Evolutionary conservation across 495 filamentous ascomycete species (phyloP), one percentile per base, ranked within the genome.

Genomic region (Annulohypoxylon nitens): DNA sequence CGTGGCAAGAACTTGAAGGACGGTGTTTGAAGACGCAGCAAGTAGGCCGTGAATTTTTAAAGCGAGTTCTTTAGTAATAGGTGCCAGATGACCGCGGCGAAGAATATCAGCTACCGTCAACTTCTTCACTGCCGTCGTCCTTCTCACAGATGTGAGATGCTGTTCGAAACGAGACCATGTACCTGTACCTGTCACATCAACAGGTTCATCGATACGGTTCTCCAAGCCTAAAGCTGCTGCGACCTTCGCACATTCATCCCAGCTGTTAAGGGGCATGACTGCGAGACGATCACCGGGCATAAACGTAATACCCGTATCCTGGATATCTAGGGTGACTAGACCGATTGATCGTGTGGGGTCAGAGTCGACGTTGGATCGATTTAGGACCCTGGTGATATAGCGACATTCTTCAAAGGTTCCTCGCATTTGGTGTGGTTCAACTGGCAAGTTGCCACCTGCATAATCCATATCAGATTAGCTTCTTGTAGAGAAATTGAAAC

Each of bases 391-490:
- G 3, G 83, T 83, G 37, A 70, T 74, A 67, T 86, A 85, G 23
- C 85, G 81, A 60, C 84, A 86, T 71, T 87, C 84, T 63, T 86
- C 83, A 63, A 86, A 87, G 4, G 79, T 84, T 3, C 85, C 84
- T 53, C 85, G 81, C 82, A 86, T 85, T 61, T 86, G 78, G 64
- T 86, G 80, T 2, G 85, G 83, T 54, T 86, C 83, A 6, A 85
- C 76, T 8, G 76, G 58, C 47, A 86, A 76, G 12, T 72, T 69
- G 6, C 82, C 79, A 16, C 74, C 70, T 76, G 53, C 0, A 60
- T 14, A 33, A 12, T 1, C 39, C 20, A 43, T 36, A 25, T 20
- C 16, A 34, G 12, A 34, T 73, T 62, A 73, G 50, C 33, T 36
- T 59, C 5, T 47, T 11, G 0, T 53, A 14, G 23, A 16, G 9